Conservation (phyloP, 306 rosid genomes). For the Carpinus viminea region DNA sequence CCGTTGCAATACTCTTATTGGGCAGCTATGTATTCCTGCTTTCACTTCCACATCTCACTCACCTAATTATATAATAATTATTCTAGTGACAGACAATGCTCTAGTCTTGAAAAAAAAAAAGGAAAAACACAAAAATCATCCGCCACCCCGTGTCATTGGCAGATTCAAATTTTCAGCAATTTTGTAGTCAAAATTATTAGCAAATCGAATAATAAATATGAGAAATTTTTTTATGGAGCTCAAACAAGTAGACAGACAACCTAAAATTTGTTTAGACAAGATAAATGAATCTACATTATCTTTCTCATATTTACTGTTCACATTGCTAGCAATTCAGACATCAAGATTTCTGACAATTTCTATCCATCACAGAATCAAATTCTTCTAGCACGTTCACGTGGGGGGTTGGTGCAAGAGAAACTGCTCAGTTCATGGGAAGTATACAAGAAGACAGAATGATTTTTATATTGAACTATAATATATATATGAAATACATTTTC, state of each 20-base stretch:
- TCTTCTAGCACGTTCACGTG: conserved; percentile 42
- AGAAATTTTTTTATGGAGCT: too few relatives aligned
- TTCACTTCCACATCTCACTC: conserved; percentile 22
- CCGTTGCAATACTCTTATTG: conserved; percentile 4
- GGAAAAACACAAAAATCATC: not conserved
- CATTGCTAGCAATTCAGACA: too few relatives aligned
- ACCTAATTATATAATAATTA: not conserved
- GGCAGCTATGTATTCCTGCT: conserved; percentile 11
- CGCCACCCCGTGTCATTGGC: not conserved
- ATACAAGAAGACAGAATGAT: not conserved
- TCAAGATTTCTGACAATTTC: too few relatives aligned
- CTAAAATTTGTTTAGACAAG: too few relatives aligned
- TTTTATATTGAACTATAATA: not conserved
- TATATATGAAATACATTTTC: not conserved
- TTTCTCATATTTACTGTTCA: too few relatives aligned
- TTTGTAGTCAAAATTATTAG: too few relatives aligned
- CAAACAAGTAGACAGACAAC: too few relatives aligned
- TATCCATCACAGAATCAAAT: not conserved
- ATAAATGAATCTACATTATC: too few relatives aligned
- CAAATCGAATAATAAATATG: too few relatives aligned
- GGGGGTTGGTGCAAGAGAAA: conserved; percentile 32
- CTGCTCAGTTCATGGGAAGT: conserved; percentile 35
- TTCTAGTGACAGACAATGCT: not conserved
- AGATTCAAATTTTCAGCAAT: too few relatives aligned
- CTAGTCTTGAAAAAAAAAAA: conserved; percentile 5